Evolutionary conservation across 1,284 basidiomycete genomes (phyloP).

Genomic region (Ceratobasidium sp.): DNA sequence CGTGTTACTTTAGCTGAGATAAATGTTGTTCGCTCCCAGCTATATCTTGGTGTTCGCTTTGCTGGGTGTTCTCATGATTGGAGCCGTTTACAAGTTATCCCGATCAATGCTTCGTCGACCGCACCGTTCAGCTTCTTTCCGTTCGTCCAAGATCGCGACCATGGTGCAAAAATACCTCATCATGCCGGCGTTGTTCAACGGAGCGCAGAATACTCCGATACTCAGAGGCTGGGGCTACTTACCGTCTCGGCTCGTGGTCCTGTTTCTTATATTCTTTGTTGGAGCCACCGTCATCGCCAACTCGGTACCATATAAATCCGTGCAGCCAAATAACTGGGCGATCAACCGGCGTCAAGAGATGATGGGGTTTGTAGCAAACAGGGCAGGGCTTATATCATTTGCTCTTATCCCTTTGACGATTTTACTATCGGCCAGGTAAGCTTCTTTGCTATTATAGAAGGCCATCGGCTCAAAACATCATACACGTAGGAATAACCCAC

Average conservation of each 20-base stretch:
- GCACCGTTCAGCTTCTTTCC: not conserved
- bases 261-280: slow-evolving; percentile 26
- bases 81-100: not conserved
- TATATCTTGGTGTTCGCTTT: slow-evolving; percentile 30
- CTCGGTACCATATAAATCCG: slow-evolving; percentile 15
- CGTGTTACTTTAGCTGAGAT: not conserved
- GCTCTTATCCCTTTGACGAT: slow-evolving; percentile 29
- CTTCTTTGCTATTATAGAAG: not conserved
- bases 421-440: slow-evolving; percentile 12
- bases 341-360: slow-evolving; percentile 11
- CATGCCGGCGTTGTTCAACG: slow-evolving; percentile 29
- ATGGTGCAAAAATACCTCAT: slow-evolving; percentile 33
- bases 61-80: slow-evolving; percentile 13
- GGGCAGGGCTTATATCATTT: slow-evolving; percentile 32
- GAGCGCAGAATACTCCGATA: slow-evolving; percentile 24
- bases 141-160: slow-evolving; percentile 2
- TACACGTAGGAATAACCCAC: slow-evolving; percentile 12
- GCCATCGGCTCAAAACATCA: not conserved
- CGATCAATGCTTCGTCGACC: slow-evolving; percentile 3
- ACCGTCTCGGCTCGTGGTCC: slow-evolving; percentile 12
- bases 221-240: slow-evolving; percentile 22
- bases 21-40: not conserved
- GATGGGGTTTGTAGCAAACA: slow-evolving; percentile 33
- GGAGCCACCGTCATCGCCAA: not conserved
- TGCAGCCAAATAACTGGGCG: slow-evolving; percentile 33